Conservation (phyloP, 441 rosid species). For the Iberis amara region DNA sequence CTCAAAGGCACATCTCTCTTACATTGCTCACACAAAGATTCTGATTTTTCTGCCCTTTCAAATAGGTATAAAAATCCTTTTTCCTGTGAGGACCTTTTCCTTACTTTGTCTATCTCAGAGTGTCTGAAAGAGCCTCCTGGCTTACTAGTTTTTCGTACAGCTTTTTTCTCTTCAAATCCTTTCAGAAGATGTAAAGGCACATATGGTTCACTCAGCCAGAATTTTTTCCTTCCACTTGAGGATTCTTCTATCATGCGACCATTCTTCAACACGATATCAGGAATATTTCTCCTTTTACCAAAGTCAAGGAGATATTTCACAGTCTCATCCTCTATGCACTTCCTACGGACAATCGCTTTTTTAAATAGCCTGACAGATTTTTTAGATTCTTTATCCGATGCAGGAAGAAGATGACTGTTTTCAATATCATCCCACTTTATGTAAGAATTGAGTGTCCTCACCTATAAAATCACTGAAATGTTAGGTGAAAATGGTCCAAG, state of each 20-base stretch:
- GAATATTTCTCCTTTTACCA: constrained; percentile 88
- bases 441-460: constrained; percentile 70
- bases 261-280: constrained; percentile 59
- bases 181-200: constrained; percentile 90
- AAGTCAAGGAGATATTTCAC: constrained; percentile 91
- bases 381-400: constrained; percentile 63
- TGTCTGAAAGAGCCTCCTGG: constrained; percentile 40
- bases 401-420: constrained; percentile 50
- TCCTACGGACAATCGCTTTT: constrained; percentile 79
- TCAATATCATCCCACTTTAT: constrained; percentile 87
- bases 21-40: constrained; percentile 70
- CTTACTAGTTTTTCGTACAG: constrained; percentile 53
- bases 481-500: constrained; percentile 20
- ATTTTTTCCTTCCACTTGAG: constrained; percentile 81
- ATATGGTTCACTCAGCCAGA: constrained; percentile 71
- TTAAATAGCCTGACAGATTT: constrained; percentile 77
- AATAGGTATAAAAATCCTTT: constrained; percentile 74
- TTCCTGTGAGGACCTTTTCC: constrained; percentile 39
- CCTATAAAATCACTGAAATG: constrained; percentile 42
- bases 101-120: constrained; percentile 32
- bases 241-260: constrained; percentile 75
- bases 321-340: constrained; percentile 49
- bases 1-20: constrained; percentile 67
- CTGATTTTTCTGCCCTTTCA: constrained; percentile 67
- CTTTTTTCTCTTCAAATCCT: constrained; percentile 86